Percentiles rank a stretch among this genome's conserved stretches.
Conservation (phyloP, 2,329 filamentous ascomycete species). For the Penicillium paneum region DNA sequence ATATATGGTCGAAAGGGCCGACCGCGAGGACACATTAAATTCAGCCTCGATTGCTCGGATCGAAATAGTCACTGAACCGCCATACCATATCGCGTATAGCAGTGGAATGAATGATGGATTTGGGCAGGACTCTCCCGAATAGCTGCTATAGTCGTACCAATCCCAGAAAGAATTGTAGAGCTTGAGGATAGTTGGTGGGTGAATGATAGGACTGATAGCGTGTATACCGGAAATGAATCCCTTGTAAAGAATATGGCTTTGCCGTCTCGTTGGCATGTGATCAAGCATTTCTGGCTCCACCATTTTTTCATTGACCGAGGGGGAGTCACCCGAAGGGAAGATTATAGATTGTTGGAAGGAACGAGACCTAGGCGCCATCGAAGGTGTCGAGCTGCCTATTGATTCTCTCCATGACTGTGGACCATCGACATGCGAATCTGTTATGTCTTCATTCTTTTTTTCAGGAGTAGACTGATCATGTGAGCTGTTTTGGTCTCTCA, state of each 20-base stretch:
- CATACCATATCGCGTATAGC: constrained; percentile 49
- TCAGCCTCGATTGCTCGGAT: constrained; percentile 42
- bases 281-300: constrained; percentile 43
- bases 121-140: constrained; percentile 37
- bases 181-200: constrained; percentile 43
- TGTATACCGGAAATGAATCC: constrained; percentile 48
- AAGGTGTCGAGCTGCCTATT: constrained; percentile 13
- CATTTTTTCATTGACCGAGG: constrained; percentile 30
- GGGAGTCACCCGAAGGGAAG: constrained; percentile 38
- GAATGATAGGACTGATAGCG: constrained; percentile 45
- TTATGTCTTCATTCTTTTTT: constrained; percentile 21
- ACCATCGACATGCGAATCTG: constrained; percentile 16
- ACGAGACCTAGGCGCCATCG: constrained; percentile 16
- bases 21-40: constrained; percentile 37
- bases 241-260: constrained; percentile 48
- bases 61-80: constrained; percentile 47
- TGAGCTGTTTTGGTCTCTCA: constrained; percentile 42
- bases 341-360: constrained; percentile 39
- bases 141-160: constrained; percentile 43
- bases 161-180: constrained; percentile 47
- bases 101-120: constrained; percentile 45
- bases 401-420: constrained; percentile 22
- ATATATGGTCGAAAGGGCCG: constrained; percentile 37
- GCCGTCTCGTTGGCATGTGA: constrained; percentile 42
- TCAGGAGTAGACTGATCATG: constrained; percentile 26